These are phyloP conservation scores for Picea sitchensis DNA, from an alignment of 75 land plant genomes.

Conservation along the genomic window DNA sequence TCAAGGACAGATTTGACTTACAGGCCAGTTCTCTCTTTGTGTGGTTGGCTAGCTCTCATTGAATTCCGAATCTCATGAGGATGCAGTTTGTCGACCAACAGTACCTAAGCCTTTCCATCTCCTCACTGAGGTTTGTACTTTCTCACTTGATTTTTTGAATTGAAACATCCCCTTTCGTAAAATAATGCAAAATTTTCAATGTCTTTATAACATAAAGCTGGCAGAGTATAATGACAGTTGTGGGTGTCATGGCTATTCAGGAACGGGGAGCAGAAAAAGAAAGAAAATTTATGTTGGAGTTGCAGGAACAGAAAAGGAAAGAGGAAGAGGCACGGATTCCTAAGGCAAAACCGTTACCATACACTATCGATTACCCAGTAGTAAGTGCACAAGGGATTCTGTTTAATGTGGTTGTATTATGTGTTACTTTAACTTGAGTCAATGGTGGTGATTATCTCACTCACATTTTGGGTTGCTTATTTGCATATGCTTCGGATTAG, in stretches of 20 bases:
- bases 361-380: slow-evolving; percentile 83
- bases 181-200: not conserved
- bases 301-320: slow-evolving; percentile 52
- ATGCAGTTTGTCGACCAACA: slow-evolving; percentile 37
- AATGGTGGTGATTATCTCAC: not conserved
- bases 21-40: not conserved
- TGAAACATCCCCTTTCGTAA: not conserved
- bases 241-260: slow-evolving; percentile 26
- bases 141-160: not conserved
- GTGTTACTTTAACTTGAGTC: not conserved
- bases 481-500: not conserved
- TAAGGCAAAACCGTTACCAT: slow-evolving; percentile 88
- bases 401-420: not conserved
- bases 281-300: slow-evolving; percentile 49
- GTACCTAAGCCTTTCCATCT: slow-evolving; percentile 85
- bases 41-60: slow-evolving; percentile 66
- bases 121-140: slow-evolving; percentile 67
- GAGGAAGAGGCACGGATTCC: slow-evolving; percentile 72
- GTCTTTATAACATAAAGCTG: not conserved
- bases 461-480: not conserved
- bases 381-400: slow-evolving; percentile 31
- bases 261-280: slow-evolving; percentile 88
- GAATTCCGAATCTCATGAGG: slow-evolving; percentile 45
- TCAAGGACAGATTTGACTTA: slow-evolving; percentile 4
- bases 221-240: not conserved